phyloP scores from a whole-genome alignment of 2,329 filamentous ascomycete species.

The Diaporthe sp. region DNA sequence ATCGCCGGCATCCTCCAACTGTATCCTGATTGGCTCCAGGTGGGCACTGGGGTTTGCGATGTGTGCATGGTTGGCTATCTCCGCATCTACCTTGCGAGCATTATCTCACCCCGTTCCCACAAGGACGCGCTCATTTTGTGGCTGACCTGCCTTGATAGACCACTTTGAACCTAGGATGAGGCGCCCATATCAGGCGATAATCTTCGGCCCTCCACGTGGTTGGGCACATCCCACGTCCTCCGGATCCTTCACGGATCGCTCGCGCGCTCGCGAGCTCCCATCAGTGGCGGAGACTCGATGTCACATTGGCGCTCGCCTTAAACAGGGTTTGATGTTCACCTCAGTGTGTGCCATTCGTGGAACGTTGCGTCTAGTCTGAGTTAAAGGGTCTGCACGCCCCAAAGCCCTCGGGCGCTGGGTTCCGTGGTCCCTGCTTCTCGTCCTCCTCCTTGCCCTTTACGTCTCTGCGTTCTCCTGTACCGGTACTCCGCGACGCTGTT shows the following conservation, averaged over 20 bases:
- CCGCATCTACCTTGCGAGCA: background rate
- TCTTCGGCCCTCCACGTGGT: background rate
- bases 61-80: slow-evolving; percentile 5
- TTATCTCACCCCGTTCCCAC: background rate
- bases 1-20: background rate
- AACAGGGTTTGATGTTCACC: background rate
- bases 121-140: background rate
- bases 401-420: too few species aligned
- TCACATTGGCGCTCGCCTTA: slow-evolving; percentile 2
- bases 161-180: background rate
- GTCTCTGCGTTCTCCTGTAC: background rate
- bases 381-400: slow-evolving; percentile 32
- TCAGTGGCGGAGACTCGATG: background rate
- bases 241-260: background rate
- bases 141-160: background rate
- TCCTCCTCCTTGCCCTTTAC: background rate
- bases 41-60: background rate
- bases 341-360: background rate
- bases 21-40: slow-evolving; percentile 14
- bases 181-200: slow-evolving; percentile 9
- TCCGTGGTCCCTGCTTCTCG: background rate
- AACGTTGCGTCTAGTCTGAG: background rate
- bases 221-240: background rate
- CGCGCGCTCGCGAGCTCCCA: background rate
- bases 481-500: background rate